These are phyloP conservation scores for Conidiobolus coronatus DNA, from an alignment of 371 early-diverging fungal species.

Conservation along the genomic window DNA sequence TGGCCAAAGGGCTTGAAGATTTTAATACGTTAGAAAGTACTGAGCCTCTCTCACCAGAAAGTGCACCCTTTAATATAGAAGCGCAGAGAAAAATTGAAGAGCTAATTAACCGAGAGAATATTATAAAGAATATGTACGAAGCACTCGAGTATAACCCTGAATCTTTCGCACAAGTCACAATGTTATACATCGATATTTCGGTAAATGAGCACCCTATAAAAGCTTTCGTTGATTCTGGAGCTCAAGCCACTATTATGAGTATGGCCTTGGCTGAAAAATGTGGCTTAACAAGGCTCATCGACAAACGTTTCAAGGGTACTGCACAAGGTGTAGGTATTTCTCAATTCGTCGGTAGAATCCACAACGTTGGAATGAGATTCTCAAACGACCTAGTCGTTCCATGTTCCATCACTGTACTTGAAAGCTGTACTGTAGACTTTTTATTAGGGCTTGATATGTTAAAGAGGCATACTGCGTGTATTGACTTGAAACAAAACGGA, in stretches of 20 bases:
- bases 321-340: slow-evolving; percentile 91
- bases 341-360: slow-evolving; percentile 84
- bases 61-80: slow-evolving; percentile 76
- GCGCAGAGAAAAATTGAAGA: slow-evolving; percentile 81
- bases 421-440: slow-evolving; percentile 42
- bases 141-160: slow-evolving; percentile 94
- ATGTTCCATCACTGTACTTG: slow-evolving; percentile 84
- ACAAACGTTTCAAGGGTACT: slow-evolving; percentile 70
- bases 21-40: slow-evolving; percentile 9
- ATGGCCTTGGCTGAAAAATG: slow-evolving; percentile 66
- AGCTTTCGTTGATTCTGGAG: slow-evolving; percentile 94
- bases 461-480: slow-evolving; percentile 63
- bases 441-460: slow-evolving; percentile 93
- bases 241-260: slow-evolving; percentile 87
- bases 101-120: slow-evolving; percentile 63
- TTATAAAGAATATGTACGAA: slow-evolving; percentile 60
- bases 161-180: slow-evolving; percentile 58
- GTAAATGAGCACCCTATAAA: slow-evolving; percentile 74
- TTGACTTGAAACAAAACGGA: slow-evolving; percentile 64
- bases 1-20: no score
- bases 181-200: slow-evolving; percentile 73
- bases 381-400: slow-evolving; percentile 39
- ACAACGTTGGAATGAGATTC: slow-evolving; percentile 64
- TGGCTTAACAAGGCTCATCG: slow-evolving; percentile 69
- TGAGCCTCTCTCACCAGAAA: slow-evolving; percentile 28